Evolutionary conservation across 352 stramenopile species (phyloP).

Genomic region (Globisporangium uncinulatum): DNA sequence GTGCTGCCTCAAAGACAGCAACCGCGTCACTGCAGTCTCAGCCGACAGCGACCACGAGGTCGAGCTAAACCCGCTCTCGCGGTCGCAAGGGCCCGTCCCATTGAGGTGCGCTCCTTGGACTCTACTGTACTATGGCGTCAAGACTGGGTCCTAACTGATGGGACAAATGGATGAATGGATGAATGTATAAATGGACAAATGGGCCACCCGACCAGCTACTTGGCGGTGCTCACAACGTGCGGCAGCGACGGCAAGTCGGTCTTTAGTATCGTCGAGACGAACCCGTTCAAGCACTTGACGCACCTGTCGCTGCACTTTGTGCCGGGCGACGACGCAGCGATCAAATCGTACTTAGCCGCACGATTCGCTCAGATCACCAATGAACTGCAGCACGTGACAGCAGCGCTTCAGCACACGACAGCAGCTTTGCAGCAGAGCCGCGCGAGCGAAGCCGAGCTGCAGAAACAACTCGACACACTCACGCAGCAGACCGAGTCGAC

Average conservation of each 20-base stretch:
- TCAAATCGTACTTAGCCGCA: conserved; percentile 90
- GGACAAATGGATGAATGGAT: no score
- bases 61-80: conserved; percentile 23
- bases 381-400: conserved; percentile 35
- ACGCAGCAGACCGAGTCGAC: conserved; percentile 49
- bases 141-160: background rate
- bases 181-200: no score
- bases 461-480: conserved; percentile 48
- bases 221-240: conserved; percentile 75
- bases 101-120: conserved; percentile 32
- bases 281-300: conserved; percentile 93
- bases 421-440: conserved; percentile 35
- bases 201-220: conserved; percentile 34
- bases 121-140: background rate
- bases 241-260: conserved; percentile 54
- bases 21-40: conserved; percentile 16
- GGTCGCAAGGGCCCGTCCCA: conserved; percentile 63
- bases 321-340: conserved; percentile 78
- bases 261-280: conserved; percentile 94
- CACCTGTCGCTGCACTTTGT: conserved; percentile 88
- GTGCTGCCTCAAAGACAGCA: conserved; percentile 80
- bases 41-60: conserved; percentile 3
- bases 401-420: conserved; percentile 37
- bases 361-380: conserved; percentile 77
- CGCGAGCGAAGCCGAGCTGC: conserved; percentile 33